Conservation (phyloP, 441 rosid genomes). For the Populus hybrid region DNA sequence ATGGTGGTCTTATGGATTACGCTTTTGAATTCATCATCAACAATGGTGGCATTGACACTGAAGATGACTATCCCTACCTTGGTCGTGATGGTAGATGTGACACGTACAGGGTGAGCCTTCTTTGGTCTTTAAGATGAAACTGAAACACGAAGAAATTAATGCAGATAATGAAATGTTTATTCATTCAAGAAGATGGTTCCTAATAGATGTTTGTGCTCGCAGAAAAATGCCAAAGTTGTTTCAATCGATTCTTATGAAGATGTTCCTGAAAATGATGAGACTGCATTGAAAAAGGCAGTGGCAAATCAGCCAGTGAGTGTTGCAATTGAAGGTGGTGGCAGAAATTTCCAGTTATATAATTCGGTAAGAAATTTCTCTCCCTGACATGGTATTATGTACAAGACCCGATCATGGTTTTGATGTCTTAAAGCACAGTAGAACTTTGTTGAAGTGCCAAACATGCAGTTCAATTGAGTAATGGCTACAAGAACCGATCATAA, state of each 20-base stretch:
- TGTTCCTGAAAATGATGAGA: slow-evolving; percentile 60
- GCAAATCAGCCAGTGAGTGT: slow-evolving; percentile 74
- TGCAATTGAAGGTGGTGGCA: slow-evolving; percentile 84
- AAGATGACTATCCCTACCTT: slow-evolving; percentile 72
- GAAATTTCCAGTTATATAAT: slow-evolving; percentile 64
- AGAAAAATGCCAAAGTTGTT: slow-evolving; percentile 86
- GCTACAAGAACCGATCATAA: not conserved
- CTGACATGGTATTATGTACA: not conserved
- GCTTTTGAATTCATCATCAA: slow-evolving; percentile 79
- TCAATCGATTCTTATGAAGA: slow-evolving; percentile 63
- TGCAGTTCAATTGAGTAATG: not conserved
- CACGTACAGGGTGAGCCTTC: slow-evolving; percentile 50
- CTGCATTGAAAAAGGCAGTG: slow-evolving; percentile 64
- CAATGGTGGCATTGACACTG: slow-evolving; percentile 84
- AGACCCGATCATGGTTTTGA: not conserved
- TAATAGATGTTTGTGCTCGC: slow-evolving; percentile 14
- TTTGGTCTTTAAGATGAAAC: not conserved
- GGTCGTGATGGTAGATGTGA: slow-evolving; percentile 64
- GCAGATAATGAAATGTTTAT: not conserved
- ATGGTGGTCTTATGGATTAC: slow-evolving; percentile 92
- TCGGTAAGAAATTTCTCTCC: slow-evolving; percentile 42
- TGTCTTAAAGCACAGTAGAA: not conserved
- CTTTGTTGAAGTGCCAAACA: not conserved
- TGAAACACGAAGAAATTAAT: not conserved
- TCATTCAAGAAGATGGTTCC: not conserved